Base-by-base conservation (phyloP, 202 grass and related monocot genomes). In the Saccharum hybrid region DNA sequence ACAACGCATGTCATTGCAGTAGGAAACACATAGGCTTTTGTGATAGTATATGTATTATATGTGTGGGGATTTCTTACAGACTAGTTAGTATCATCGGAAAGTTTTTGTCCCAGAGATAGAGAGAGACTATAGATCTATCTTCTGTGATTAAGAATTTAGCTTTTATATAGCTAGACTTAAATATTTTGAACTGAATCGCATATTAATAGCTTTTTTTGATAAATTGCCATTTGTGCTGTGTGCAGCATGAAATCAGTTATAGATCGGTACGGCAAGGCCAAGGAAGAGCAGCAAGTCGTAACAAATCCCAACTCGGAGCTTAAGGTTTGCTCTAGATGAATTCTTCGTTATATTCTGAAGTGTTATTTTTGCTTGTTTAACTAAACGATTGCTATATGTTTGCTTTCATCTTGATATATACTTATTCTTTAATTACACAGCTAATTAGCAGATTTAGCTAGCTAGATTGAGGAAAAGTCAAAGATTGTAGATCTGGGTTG, bases 161-260 rank as follows among this genome's bases (percentile, higher is more conserved):
- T 85, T 71, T 42, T 76, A 77, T 28, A 76, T 33, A 69, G 28
- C 2, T 13, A 16, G 48, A 46, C 18, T 42, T 76, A 38, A 4
- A 18, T 67, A 38, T 49, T 75, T 33, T 31, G 43, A 1, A 57
- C 14, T 4, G n/a, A 34, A 56, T 69, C 16, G 59, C 28, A 82
- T 78, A 54, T 18, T 77, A 43, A 77, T 34, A 46, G 22, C 13
- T 12, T 18, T 67, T 13, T 39, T 75, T 9, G 52, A 13, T 45
- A 34, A 81, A 62, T 37, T 83, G 18, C 22, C 54, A 7, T 61
- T 41, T 30, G 54, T 63, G 19, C 54, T 63, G 15, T 82, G 6
- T 82, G 78, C 67, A 90, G 88, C 63, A 90, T 90, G 88, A 90
- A 90, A 56, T 90, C 88, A 16, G 74, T 90, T 63, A 90, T 90